These are phyloP conservation scores for Candida ascalaphidarum DNA, from an alignment of 805 yeast genomes.

Conservation along the genomic window DNA sequence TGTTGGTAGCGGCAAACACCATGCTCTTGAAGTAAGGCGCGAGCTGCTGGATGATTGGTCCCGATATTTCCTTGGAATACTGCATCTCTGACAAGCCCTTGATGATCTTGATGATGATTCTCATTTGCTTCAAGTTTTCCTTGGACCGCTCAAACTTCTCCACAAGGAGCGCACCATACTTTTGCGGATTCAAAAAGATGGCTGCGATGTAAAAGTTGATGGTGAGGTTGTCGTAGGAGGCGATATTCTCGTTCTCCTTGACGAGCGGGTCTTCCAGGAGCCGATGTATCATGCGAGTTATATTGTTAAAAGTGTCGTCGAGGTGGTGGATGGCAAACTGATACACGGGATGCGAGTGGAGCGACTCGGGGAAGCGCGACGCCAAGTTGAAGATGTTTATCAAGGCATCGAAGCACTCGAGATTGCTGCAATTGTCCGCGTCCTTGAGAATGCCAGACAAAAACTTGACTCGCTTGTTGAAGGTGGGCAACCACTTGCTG, in stretches of 20 bases:
- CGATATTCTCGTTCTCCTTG: constrained; percentile 5
- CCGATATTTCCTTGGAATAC: constrained; percentile 11
- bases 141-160: constrained; percentile 12
- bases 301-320: constrained; percentile 20
- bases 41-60: constrained; percentile 14
- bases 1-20: constrained; percentile 16
- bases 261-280: no score
- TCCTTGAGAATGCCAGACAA: constrained; percentile 20
- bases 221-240: constrained; percentile 13
- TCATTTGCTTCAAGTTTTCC: constrained; percentile 16
- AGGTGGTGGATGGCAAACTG: constrained; percentile 20
- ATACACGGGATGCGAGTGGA: constrained; percentile 17
- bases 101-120: constrained; percentile 18
- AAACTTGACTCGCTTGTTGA: constrained; percentile 29
- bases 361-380: constrained; percentile 15
- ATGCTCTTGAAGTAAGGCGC: constrained; percentile 15
- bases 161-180: constrained; percentile 16
- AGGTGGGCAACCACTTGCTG: no score
- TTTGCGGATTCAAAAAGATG: constrained; percentile 22
- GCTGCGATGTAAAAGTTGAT: constrained; percentile 28
- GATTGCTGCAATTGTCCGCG: constrained; percentile 13
- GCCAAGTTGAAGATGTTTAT: constrained; percentile 28
- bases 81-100: constrained; percentile 20
- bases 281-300: constrained; percentile 7
- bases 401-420: constrained; percentile 27